Conservation (phyloP, 805 yeast genomes). For the Ascoidea tarda region DNA sequence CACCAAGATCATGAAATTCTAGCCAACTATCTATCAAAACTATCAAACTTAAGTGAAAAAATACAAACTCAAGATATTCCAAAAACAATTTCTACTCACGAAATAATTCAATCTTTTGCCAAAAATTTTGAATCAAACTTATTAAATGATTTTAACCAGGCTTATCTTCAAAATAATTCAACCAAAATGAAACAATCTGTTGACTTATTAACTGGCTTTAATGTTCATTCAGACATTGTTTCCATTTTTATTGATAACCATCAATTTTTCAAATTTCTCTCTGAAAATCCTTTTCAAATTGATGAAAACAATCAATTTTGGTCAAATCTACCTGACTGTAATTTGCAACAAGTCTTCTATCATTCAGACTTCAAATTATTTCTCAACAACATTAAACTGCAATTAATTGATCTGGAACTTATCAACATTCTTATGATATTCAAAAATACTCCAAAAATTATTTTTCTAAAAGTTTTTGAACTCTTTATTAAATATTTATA, state of each 20-base stretch:
- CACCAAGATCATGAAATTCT: conserved; percentile 44
- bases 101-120: conserved; percentile 53
- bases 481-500: conserved; percentile 60
- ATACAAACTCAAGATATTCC: conserved; percentile 1
- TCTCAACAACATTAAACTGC: conserved; percentile 35
- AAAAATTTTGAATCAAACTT: conserved; percentile 63
- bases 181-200: conserved; percentile 67
- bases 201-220: conserved; percentile 59
- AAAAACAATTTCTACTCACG: conserved; percentile 7
- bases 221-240: conserved; percentile 69
- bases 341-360: conserved; percentile 28
- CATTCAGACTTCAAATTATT: conserved; percentile 38
- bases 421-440: conserved; percentile 57
- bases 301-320: conserved; percentile 32
- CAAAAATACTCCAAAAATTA: conserved; percentile 58
- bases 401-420: conserved; percentile 47
- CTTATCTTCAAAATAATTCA: conserved; percentile 57
- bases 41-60: conserved; percentile 6
- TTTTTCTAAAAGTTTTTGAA: conserved; percentile 46
- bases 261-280: conserved; percentile 34
- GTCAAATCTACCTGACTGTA: conserved; percentile 48
- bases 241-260: conserved; percentile 74
- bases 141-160: conserved; percentile 54
- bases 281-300: conserved; percentile 19
- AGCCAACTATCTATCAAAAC: conserved; percentile 26